Conservation (phyloP, 352 stramenopile species). For the Globisporangium okanoganense region DNA sequence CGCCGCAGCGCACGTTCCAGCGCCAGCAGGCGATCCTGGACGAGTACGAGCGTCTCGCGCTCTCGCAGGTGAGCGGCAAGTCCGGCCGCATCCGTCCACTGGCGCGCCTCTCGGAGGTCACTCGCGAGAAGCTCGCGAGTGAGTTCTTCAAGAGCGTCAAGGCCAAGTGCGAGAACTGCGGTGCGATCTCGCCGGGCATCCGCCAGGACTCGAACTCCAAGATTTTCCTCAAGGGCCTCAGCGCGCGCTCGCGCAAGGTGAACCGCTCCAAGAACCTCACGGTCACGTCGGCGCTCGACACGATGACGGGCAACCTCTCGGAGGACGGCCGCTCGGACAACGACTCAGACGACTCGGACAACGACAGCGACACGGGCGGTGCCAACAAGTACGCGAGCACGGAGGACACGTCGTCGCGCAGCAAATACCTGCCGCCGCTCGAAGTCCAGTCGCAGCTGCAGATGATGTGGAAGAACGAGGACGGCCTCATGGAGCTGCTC, state of each 20-base stretch:
- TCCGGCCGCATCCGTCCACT: constrained; percentile 35
- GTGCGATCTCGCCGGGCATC: constrained; percentile 92
- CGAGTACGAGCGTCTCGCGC: constrained; percentile 85
- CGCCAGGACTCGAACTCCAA: constrained; percentile 97
- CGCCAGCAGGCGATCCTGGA: constrained; percentile 84
- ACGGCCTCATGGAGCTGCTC: constrained; percentile 90
- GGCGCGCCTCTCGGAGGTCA: constrained; percentile 62
- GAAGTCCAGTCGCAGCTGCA: constrained; percentile 96
- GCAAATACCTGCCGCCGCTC: constrained; percentile 94
- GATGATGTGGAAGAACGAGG: constrained; percentile 93
- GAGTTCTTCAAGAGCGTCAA: constrained; percentile 93
- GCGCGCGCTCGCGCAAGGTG: constrained; percentile 69
- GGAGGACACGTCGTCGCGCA: constrained; percentile 63
- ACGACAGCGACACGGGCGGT: constrained; percentile 40
- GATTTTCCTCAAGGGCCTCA: constrained; percentile 95
- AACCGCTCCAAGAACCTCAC: constrained; percentile 83
- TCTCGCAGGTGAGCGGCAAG: constrained; percentile 41
- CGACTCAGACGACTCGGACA: constrained; percentile 66
- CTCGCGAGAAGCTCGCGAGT: constrained; percentile 70
- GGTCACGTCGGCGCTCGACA: constrained; percentile 78
- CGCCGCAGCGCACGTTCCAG: constrained; percentile 62
- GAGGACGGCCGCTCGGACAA: constrained; percentile 36
- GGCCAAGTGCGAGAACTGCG: constrained; percentile 97
- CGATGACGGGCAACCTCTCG: constrained; percentile 68
- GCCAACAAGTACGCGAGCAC: constrained; percentile 38